These are phyloP conservation scores for Elsinoe necatrix DNA, from an alignment of 2,329 filamentous ascomycete species.

Conservation along the genomic window DNA sequence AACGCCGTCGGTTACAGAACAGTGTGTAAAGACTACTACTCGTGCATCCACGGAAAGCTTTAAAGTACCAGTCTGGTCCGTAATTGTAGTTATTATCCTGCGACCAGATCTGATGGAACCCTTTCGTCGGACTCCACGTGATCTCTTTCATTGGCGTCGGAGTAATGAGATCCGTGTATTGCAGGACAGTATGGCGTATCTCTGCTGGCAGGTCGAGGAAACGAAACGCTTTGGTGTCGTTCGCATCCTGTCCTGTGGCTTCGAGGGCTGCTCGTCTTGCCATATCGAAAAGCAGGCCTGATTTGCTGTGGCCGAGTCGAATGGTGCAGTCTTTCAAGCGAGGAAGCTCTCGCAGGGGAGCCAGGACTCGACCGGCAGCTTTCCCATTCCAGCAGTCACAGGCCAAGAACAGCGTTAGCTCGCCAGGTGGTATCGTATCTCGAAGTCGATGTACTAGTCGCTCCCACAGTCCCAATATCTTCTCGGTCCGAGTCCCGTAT, in stretches of 20 bases:
- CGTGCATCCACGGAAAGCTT: not conserved
- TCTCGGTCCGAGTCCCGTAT: not conserved
- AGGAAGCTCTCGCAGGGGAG: not conserved
- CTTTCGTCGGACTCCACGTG: not conserved
- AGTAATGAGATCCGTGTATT: not conserved
- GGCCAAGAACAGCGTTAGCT: not conserved
- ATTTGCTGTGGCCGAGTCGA: not conserved
- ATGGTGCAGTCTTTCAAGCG: not conserved
- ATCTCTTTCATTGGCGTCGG: not conserved
- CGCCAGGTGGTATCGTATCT: not conserved
- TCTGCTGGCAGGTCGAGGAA: not conserved
- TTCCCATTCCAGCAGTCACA: not conserved
- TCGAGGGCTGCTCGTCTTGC: not conserved
- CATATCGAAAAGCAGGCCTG: not conserved
- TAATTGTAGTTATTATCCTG: not conserved
- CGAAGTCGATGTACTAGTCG: not conserved
- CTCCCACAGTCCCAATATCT: not conserved
- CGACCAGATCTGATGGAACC: not conserved
- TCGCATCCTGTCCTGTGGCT: not conserved
- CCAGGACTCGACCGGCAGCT: not conserved
- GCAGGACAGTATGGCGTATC: not conserved
- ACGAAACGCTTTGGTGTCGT: not conserved
- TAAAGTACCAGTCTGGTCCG: not conserved
- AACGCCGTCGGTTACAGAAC: not conserved
- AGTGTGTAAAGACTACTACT: not conserved